phyloP scores from a whole-genome alignment of 176 grass and related monocot genomes.

The Pontederia crassipes region DNA sequence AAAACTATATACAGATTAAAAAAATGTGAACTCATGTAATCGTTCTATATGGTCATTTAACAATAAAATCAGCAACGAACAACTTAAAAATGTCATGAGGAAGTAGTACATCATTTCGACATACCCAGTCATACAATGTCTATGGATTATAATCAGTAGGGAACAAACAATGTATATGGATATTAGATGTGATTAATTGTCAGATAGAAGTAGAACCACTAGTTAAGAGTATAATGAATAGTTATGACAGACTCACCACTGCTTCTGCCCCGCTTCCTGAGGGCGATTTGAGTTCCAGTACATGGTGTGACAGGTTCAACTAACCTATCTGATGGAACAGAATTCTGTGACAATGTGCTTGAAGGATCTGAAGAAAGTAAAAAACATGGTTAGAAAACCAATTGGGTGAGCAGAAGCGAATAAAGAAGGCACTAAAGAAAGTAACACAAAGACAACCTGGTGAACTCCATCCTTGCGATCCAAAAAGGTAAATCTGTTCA shows the following conservation, averaged over 20 bases:
- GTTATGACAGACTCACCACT: conserved; percentile 27
- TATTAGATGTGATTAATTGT: no score
- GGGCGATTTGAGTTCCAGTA: conserved; percentile 29
- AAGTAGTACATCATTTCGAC: no score
- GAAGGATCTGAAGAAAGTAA: conserved; percentile 19
- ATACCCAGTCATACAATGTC: no score
- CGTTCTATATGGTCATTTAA: no score
- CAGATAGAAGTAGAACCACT: no score
- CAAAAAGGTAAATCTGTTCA: conserved; percentile 76
- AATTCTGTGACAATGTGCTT: conserved; percentile 19
- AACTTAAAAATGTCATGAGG: no score
- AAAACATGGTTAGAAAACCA: not conserved
- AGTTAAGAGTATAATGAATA: not conserved
- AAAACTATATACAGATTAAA: no score
- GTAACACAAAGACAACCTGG: conserved; percentile 25
- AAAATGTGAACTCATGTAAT: no score
- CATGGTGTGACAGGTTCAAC: not conserved
- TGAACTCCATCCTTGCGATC: conserved; percentile 36
- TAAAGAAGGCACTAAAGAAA: not conserved
- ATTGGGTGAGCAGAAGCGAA: conserved; percentile 14
- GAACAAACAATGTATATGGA: no score
- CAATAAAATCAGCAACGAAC: no score
- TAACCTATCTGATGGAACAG: conserved; percentile 17
- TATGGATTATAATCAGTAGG: no score
- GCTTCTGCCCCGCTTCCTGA: conserved; percentile 37